Base-by-base conservation (phyloP, 2,329 filamentous ascomycete species). In the Geosmithia morbida region DNA sequence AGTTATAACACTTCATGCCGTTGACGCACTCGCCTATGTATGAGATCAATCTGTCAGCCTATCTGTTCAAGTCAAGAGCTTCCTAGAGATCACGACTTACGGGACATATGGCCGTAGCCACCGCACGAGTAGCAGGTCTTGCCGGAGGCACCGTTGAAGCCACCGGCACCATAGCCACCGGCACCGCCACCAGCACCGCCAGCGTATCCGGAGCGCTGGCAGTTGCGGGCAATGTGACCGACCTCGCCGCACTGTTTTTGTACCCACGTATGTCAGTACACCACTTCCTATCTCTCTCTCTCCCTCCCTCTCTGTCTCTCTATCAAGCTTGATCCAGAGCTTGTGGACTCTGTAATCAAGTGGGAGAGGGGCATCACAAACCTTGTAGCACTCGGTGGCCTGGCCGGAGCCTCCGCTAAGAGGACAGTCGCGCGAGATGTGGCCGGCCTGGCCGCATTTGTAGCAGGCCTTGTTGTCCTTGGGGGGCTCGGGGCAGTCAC, bases 1-100 rank as follows among this genome's bases (percentile, higher is more conserved):
- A 97, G 81, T 96, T 96, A 82, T 97, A 98, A 83, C 92, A 98
- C 77, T 97, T 97, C 76, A 94, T 90, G 61, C 92, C 92, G 68
- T 97, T 94, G 59, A 90, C 94, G 71, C 92, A 98, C 71, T 97
- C 92, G 57, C 78, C 77, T 79, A 49, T 18, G 45, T n/a, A 16
- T 6, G 45, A 45, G 45, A 44, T 59, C 54, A 59, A 57, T 42
- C n/a, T n/a, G 20, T n/a, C 2, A 14, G 11, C 18, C 17, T 26
- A 30, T 42, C 22, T 26, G 22, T 26, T 26, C 22, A 42, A n/a
- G 39, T 17, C 22, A 7, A 22, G 18, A 13, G 3, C 4, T 30
- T 30, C n/a, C 13, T 17, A 7, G 26, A 6, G n/a, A 14, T 14
- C 20, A 74, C 10, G 13, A 37, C 76, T 61, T 63, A 75, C 89